Evolutionary conservation across 1,284 basidiomycete genomes (phyloP), one percentile per base, ranked within the genome.

Genomic region (Melampsora americana): DNA sequence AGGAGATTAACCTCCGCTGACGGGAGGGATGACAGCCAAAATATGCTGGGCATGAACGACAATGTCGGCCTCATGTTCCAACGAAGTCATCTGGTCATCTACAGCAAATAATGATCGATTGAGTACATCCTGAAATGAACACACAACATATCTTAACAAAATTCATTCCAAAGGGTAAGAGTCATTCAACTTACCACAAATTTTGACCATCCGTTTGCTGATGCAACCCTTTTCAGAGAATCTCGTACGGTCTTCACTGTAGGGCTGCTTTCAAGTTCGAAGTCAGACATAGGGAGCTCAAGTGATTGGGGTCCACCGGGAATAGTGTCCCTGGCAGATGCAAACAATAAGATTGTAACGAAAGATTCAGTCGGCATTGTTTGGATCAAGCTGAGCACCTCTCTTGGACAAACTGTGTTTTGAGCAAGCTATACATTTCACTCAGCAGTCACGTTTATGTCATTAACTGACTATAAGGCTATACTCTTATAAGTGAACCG

Each of bases 21-120:
- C 53, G 6, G 53, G 53, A 28, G 53, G 53, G 20, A 56, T 56
- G 20, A 56, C 53, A 23, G 53, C 53, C 26, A 56, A 28, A 6
- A 56, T 5, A 56, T 56, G 20, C 5, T 56, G n/a, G 12, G 26
- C n/a, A 23, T 56, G n/a, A 28, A 56, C 20, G n/a, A 6, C 26
- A 23, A 28, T 28, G 53, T 56, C 6, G 20, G 53, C 53, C 14
- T 56, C 53, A 1, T 56, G 53, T 23, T 56, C 53, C 20, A 56
- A 6, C n/a, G 53, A 18, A 56, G 26, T 14, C 53, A 56, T 56
- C 53, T 56, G 53, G 26, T 56, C 53, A 56, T 56, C 53, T 56
- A 56, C 53, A n/a, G 53, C 53, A 18, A 56, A 56, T 56, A 28
- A n/a, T 11, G 53, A 56, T 23, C 53, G 53, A 23, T 28, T 14